Base-by-base conservation (phyloP, 345 rosid genomes). In the Corymbia maculata region DNA sequence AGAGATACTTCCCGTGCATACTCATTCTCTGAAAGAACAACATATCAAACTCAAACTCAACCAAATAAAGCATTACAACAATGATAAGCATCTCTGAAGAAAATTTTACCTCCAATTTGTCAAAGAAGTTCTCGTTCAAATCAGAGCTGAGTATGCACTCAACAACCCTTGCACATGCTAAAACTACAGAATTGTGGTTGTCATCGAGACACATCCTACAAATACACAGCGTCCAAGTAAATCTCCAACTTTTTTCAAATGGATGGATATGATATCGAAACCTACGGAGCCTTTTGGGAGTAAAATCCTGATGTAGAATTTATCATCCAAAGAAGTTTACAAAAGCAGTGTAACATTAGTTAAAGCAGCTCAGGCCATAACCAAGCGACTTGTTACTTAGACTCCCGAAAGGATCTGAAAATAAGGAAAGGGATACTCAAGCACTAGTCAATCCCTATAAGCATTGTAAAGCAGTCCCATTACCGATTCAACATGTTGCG, bases 191-290 rank as follows among this genome's bases (percentile, higher is more conserved):
- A 91, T 90, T 80, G 90, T 96, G 98, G 93, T 96, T 94, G 92
- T 97, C 99, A 90, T 97, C 99, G 90, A 97, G 95, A 51, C 94
- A 94, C 90, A 96, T 94, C 97, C 99, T 97, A 88, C 90, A 92
- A 52, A 47, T 52, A 32, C 70, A 53, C 47, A 61, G 26, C 12
- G 51, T 32, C 51, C 36, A 21, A 42, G 30, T 21, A 86, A 36
- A 87, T 52, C 70, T 68, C 51, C 80, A 51, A 32, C 5, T 21
- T 86, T 52, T 70, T 36, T 36, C 47, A 36, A 75, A 75, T 42
- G 8, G 44, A 36, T 75, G 49, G 47, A 75, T 75, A 42, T 75
- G 22, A 32, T 42, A 75, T 36, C 44, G 16, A 68, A 68, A 75
- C 49, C 49, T 42, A 75, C 10, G 12, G 45, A 42, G 26, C 82